Conservation (phyloP, 1,139 yeast species). For the Debaryomyces robertsiae region DNA sequence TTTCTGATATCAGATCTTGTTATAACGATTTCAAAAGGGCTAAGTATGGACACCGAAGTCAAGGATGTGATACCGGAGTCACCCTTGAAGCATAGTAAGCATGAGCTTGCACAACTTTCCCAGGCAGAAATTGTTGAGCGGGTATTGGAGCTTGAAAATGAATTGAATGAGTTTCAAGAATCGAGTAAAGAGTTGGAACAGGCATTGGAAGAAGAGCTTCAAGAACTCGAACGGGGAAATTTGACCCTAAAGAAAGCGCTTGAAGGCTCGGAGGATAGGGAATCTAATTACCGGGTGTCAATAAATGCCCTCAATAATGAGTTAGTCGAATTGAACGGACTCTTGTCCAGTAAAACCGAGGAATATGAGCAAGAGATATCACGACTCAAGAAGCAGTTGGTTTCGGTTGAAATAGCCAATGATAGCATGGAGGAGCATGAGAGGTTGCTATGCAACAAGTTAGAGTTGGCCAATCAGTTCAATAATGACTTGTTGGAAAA, state of each 20-base stretch:
- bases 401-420: conserved; percentile 43
- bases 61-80: background rate
- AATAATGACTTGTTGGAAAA: conserved; percentile 46
- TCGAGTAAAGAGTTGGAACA: conserved; percentile 47
- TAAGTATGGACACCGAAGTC: conserved; percentile 1
- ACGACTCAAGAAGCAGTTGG: conserved; percentile 34
- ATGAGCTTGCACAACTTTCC: conserved; percentile 21
- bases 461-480: conserved; percentile 38
- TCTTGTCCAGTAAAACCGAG: conserved; percentile 17
- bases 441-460: conserved; percentile 34
- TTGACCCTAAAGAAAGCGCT: conserved; percentile 19
- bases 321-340: conserved; percentile 26
- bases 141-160: conserved; percentile 40
- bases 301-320: conserved; percentile 23
- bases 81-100: background rate
- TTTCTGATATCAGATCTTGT: background rate
- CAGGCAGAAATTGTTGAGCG: conserved; percentile 32
- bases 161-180: conserved; percentile 44
- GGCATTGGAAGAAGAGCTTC: conserved; percentile 47
- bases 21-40: background rate
- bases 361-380: conserved; percentile 26
- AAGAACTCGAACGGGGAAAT: conserved; percentile 33
- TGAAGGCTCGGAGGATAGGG: conserved; percentile 19
- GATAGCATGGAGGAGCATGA: conserved; percentile 47
- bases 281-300: conserved; percentile 18